These are phyloP conservation scores for Silene coronaria DNA, from an alignment of 179 eudicot genomes.

Conservation along the genomic window DNA sequence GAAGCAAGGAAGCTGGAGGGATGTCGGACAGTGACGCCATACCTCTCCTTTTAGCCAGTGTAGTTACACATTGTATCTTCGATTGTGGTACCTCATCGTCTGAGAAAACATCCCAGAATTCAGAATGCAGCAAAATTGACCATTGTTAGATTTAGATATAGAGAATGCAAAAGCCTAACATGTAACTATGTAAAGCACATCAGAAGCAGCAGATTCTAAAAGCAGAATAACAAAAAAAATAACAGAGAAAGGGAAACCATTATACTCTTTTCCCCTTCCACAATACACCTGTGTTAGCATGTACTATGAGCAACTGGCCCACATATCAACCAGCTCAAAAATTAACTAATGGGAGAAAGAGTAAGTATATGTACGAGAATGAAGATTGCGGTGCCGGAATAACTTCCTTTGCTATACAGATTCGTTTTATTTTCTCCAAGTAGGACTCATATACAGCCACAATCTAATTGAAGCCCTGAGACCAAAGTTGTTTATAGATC, in stretches of 20 bases:
- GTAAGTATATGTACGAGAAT: background rate
- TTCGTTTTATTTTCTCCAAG: background rate
- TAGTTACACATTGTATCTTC: slow-evolving; percentile 47
- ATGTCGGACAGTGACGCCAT: slow-evolving; percentile 51
- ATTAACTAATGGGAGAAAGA: background rate
- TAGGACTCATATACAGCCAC: background rate
- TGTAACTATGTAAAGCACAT: background rate
- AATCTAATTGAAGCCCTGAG: background rate
- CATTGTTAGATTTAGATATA: background rate
- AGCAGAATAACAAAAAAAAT: background rate
- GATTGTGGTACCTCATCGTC: slow-evolving; percentile 46
- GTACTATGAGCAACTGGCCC: background rate
- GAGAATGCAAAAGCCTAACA: background rate
- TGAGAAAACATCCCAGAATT: slow-evolving; percentile 8
- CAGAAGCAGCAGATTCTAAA: background rate
- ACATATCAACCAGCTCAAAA: background rate
- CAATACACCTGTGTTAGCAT: background rate
- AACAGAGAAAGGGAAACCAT: too few species aligned
- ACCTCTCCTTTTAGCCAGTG: slow-evolving; percentile 75
- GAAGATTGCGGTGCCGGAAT: background rate
- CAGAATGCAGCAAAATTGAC: background rate
- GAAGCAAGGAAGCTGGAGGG: slow-evolving; percentile 58
- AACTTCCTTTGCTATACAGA: background rate
- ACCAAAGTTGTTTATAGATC: background rate
- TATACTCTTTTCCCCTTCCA: background rate